phyloP scores from a whole-genome alignment of 805 yeast genomes.

The Zygosaccharomyces bisporus region DNA sequence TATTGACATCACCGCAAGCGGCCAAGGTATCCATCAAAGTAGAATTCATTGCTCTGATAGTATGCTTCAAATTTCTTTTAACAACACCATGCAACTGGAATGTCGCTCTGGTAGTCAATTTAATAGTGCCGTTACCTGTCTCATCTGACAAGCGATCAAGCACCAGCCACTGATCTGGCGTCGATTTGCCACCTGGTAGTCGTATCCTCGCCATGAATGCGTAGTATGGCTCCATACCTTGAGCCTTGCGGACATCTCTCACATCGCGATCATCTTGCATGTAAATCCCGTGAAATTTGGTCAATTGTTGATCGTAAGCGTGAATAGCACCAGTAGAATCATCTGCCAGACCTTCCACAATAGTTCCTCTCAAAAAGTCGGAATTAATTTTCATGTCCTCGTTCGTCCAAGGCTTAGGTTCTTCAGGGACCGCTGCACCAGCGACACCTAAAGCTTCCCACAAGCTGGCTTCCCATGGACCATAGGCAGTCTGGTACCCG shows the following conservation, averaged over 20 bases:
- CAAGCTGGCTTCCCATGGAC: constrained; percentile 74
- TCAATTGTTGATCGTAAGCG: constrained; percentile 87
- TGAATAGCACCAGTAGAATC: constrained; percentile 84
- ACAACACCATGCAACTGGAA: constrained; percentile 94
- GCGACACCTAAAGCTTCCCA: constrained; percentile 92
- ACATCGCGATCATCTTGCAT: constrained; percentile 98
- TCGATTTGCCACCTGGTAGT: constrained; percentile 87
- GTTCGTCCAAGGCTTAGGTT: constrained; percentile 89
- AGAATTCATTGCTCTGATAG: constrained; percentile 89
- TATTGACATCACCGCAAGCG: constrained; percentile 97
- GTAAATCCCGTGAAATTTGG: constrained; percentile 96
- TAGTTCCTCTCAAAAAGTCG: constrained; percentile 86
- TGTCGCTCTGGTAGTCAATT: constrained; percentile 94
- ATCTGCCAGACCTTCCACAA: constrained; percentile 79
- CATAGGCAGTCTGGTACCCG: constrained; percentile 89
- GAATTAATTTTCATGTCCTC: constrained; percentile 93
- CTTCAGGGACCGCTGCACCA: constrained; percentile 73
- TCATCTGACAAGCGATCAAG: constrained; percentile 76
- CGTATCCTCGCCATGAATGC: constrained; percentile 97
- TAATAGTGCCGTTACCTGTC: constrained; percentile 89
- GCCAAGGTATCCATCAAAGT: constrained; percentile 90
- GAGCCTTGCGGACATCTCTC: constrained; percentile 86
- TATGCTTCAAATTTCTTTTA: constrained; percentile 81
- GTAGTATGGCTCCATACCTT: constrained; percentile 92
- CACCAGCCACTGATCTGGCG: constrained; percentile 84